Evolutionary conservation across 768 basidiomycete genomes (phyloP).

Genomic region (Austroboletus eburneus): DNA sequence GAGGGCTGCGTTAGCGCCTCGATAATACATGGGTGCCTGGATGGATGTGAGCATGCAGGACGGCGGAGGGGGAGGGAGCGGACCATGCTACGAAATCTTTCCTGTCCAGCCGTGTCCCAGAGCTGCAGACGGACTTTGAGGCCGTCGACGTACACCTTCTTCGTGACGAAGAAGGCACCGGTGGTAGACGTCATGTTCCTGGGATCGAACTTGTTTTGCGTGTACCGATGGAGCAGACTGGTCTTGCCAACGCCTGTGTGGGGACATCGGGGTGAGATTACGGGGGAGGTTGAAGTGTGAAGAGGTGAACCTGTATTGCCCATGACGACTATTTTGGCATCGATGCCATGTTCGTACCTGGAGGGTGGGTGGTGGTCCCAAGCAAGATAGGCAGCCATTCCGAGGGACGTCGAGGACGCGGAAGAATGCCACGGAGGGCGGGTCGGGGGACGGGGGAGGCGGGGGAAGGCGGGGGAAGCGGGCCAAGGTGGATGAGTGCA

Average conservation of each 20-base stretch:
- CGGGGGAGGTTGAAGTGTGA: constrained; percentile 10
- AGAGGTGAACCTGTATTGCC: constrained; percentile 59
- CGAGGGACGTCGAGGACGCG: constrained; percentile 22
- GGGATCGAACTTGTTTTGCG: constrained; percentile 85
- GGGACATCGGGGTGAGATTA: constrained; percentile 18
- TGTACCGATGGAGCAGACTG: constrained; percentile 85
- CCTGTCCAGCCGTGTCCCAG: constrained; percentile 95
- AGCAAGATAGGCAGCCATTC: constrained; percentile 55
- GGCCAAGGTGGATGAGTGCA: constrained; percentile 11
- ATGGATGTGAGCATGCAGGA: constrained; percentile 13
- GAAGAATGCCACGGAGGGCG: constrained; percentile 45
- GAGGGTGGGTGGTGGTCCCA: constrained; percentile 65
- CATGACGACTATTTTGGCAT: constrained; percentile 96
- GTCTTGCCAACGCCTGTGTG: constrained; percentile 84
- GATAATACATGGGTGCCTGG: constrained; percentile 95
- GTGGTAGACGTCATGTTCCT: constrained; percentile 88
- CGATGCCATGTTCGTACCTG: constrained; percentile 79
- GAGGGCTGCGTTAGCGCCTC: constrained; percentile 91
- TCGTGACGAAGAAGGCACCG: constrained; percentile 90
- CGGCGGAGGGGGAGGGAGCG: constrained; percentile 21
- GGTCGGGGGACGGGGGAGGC: constrained; percentile 36
- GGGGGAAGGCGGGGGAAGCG: constrained; percentile 30
- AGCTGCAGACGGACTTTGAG: constrained; percentile 82
- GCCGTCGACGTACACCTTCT: constrained; percentile 84
- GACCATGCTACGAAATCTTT: constrained; percentile 88